Base-by-base conservation (phyloP, 768 basidiomycete species). In the Lyophyllum decastes region DNA sequence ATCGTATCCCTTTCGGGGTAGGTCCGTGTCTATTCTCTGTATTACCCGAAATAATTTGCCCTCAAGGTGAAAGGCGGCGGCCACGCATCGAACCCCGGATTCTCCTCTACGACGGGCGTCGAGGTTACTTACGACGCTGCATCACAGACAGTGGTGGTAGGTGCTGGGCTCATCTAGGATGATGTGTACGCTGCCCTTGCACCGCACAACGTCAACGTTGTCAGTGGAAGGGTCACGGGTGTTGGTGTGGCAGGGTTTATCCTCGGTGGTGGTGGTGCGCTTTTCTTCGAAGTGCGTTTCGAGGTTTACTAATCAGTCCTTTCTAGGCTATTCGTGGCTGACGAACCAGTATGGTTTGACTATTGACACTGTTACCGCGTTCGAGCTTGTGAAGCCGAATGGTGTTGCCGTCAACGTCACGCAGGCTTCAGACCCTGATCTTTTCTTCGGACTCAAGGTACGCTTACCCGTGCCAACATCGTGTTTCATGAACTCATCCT, bases 1-100 rank as follows among this genome's bases (percentile, higher is more conserved):
- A 74, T 0, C 54, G 65, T 25, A 83, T 80, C 1, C 76, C 83
- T 1, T 87, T 88, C 58, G 85, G 84, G 11, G 86, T 85, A 56
- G 43, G 70, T 61, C n/a, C 11, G 8, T 22, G n/a, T 16, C 30
- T 7, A 45, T 47, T 30, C 9, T 38, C n/a, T n/a, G n/a, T n/a
- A n/a, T n/a, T n/a, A n/a, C n/a, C n/a, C n/a, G n/a, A n/a, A n/a
- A n/a, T n/a, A n/a, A n/a, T n/a, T n/a, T n/a, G n/a, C n/a, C n/a
- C n/a, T n/a, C n/a, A n/a, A 85, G 85, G 78, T 87, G 52, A 88
- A 85, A 67, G 80, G 85, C 17, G 86, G 83, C 16, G 86, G 86
- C 0, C 86, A 88, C 65, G 58, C 79, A 0, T 62, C 76, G 2
- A 86, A 85, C 63, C 78, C 75, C 0, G 79, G 79, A 1, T 86